Conservation (phyloP, 257 asterid genomes). For the Scutellaria galericulata region DNA sequence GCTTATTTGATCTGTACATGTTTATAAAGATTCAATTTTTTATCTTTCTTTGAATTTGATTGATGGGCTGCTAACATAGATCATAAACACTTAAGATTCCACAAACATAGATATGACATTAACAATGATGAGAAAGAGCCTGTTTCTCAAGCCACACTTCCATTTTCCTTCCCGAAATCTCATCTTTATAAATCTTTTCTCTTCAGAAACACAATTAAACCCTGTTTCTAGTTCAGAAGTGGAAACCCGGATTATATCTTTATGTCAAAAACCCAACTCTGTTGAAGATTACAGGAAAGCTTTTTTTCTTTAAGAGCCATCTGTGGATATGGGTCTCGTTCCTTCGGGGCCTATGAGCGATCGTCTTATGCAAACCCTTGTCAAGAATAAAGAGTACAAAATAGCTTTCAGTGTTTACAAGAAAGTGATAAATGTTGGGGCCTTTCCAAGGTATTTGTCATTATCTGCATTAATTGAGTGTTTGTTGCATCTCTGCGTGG, state of each 20-base stretch:
- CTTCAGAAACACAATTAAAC: conserved; percentile 29
- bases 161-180: conserved; percentile 28
- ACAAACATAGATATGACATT: conserved; percentile 25
- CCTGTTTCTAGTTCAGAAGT: conserved; percentile 27
- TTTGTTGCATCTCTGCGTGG: conserved; percentile 49
- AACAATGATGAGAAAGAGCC: conserved; percentile 32
- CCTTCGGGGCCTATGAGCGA: conserved; percentile 51
- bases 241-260: conserved; percentile 51
- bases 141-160: conserved; percentile 19
- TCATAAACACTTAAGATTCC: background rate
- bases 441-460: conserved; percentile 49
- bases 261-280: conserved; percentile 46
- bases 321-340: conserved; percentile 45
- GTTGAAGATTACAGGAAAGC: conserved; percentile 40
- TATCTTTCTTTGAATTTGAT: too few species aligned
- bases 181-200: conserved; percentile 24
- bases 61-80: too few species aligned
- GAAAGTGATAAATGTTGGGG: conserved; percentile 46
- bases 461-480: conserved; percentile 58
- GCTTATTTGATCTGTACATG: too few species aligned
- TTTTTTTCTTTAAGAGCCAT: conserved; percentile 43
- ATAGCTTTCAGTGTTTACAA: conserved; percentile 50
- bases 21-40: too few species aligned
- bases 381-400: conserved; percentile 55
- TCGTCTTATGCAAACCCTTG: conserved; percentile 55